phyloP scores from a whole-genome alignment of 2,329 filamentous ascomycete species.

The Pyricularia sp. region DNA sequence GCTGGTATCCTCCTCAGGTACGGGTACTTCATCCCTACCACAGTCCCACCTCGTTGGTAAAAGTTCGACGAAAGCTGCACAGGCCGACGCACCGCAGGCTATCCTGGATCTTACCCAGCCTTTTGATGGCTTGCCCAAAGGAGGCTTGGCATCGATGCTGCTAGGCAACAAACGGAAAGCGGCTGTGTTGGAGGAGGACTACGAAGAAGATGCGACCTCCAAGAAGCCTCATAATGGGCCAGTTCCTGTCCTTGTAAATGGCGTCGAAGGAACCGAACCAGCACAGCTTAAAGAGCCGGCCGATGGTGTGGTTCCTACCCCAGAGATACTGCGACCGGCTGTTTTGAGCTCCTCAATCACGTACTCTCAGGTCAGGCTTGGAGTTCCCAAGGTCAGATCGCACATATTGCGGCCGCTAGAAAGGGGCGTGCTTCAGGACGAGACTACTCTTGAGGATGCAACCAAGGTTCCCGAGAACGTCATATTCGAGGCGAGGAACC shows the following conservation, averaged over 20 bases:
- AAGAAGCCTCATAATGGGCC: conserved; percentile 38
- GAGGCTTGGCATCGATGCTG: conserved; percentile 72
- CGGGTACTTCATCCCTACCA: conserved; percentile 75
- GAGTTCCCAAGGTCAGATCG: conserved; percentile 73
- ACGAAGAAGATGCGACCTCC: conserved; percentile 42
- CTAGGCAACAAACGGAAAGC: conserved; percentile 89
- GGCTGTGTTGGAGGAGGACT: conserved; percentile 58
- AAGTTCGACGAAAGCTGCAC: conserved; percentile 46
- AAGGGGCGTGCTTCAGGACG: conserved; percentile 40
- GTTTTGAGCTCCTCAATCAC: conserved; percentile 71
- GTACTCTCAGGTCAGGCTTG: conserved; percentile 71
- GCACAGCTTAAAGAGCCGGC: conserved; percentile 49
- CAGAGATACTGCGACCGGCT: conserved; percentile 78
- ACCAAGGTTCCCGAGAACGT: conserved; percentile 53
- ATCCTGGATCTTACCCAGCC: conserved; percentile 86
- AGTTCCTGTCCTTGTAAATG: conserved; percentile 58
- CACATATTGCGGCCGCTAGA: conserved; percentile 76
- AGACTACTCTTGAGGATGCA: conserved; percentile 45
- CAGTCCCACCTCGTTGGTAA: conserved; percentile 79
- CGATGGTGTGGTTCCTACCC: conserved; percentile 52
- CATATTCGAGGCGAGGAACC: conserved; percentile 82
- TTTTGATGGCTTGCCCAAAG: conserved; percentile 82
- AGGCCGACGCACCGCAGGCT: conserved; percentile 64
- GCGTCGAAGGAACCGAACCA: conserved; percentile 63
- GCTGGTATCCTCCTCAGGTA: conserved; percentile 78